Evolutionary conservation across 768 basidiomycete species (phyloP).

Genomic region (Termitomyces sp.): DNA sequence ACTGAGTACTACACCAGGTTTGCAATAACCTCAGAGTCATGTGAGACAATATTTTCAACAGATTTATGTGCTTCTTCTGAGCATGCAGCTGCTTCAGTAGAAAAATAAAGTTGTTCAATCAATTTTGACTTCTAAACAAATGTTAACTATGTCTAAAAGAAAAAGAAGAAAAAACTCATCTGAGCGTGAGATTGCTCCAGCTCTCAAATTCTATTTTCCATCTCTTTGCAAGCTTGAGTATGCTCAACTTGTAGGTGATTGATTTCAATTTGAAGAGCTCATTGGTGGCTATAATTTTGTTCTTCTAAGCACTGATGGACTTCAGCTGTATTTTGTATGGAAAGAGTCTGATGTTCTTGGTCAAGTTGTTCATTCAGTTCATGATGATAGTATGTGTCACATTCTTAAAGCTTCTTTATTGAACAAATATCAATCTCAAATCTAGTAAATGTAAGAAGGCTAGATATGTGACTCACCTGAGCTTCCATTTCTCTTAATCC

Average conservation of each 20-base stretch:
- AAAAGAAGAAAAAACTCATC: not conserved
- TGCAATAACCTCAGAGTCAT: no score
- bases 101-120: no score
- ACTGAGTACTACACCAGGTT: no score
- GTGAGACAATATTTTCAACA: no score
- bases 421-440: not conserved
- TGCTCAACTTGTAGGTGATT: not conserved
- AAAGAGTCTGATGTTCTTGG: not conserved
- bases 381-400: not conserved
- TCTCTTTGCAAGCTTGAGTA: not conserved
- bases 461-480: no score
- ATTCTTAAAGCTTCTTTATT: not conserved
- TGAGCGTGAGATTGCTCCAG: not conserved
- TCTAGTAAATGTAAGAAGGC: no score
- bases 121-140: no score
- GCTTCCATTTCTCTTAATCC: no score
- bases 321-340: not conserved
- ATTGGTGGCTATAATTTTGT: not conserved
- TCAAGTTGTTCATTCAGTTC: not conserved
- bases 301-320: not conserved
- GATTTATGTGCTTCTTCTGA: no score
- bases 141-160: no score
- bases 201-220: not conserved
- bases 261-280: not conserved
- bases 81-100: no score